Percentiles rank a stretch among this genome's conserved stretches.
Evolutionary conservation across 2,329 filamentous ascomycete genomes (phyloP).

Genomic region (Sclerotinia trifoliorum): DNA sequence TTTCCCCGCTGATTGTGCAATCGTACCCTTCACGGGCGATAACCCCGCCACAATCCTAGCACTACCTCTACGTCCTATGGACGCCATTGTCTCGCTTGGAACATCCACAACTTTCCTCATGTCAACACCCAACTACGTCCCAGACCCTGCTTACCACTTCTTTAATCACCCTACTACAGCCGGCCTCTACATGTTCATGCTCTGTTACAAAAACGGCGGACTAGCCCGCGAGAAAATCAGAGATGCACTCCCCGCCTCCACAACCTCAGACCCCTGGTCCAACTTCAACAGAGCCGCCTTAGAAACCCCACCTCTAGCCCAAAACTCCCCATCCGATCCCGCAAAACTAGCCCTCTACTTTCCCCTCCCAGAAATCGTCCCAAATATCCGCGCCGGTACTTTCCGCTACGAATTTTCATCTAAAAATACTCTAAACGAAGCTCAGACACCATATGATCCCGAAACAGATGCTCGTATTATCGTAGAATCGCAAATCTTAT

Average conservation of each 20-base stretch:
- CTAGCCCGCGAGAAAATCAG: slow-evolving; percentile 88
- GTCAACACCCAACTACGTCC: slow-evolving; percentile 88
- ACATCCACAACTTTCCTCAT: slow-evolving; percentile 97
- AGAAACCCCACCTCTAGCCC: slow-evolving; percentile 66
- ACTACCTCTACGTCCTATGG: slow-evolving; percentile 79
- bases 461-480: slow-evolving; percentile 79
- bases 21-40: slow-evolving; percentile 90
- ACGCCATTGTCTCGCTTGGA: slow-evolving; percentile 91
- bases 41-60: slow-evolving; percentile 95
- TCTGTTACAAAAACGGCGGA: slow-evolving; percentile 98
- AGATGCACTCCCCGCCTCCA: slow-evolving; percentile 65
- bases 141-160: slow-evolving; percentile 91
- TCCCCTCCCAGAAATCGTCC: slow-evolving; percentile 90
- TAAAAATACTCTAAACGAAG: slow-evolving; percentile 51
- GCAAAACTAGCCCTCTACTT: slow-evolving; percentile 94
- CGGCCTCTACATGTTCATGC: slow-evolving; percentile 98
- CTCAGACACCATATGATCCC: slow-evolving; percentile 51
- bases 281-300: slow-evolving; percentile 75
- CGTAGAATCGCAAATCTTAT: slow-evolving; percentile 92
- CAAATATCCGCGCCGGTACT: slow-evolving; percentile 80
- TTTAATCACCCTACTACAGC: slow-evolving; percentile 94
- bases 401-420: slow-evolving; percentile 73
- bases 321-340: slow-evolving; percentile 52
- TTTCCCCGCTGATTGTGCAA: slow-evolving; percentile 70
- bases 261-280: slow-evolving; percentile 64